Evolutionary conservation across 2,329 filamentous ascomycete species (phyloP).

Genomic region (Beauveria scarabaeidicola): DNA sequence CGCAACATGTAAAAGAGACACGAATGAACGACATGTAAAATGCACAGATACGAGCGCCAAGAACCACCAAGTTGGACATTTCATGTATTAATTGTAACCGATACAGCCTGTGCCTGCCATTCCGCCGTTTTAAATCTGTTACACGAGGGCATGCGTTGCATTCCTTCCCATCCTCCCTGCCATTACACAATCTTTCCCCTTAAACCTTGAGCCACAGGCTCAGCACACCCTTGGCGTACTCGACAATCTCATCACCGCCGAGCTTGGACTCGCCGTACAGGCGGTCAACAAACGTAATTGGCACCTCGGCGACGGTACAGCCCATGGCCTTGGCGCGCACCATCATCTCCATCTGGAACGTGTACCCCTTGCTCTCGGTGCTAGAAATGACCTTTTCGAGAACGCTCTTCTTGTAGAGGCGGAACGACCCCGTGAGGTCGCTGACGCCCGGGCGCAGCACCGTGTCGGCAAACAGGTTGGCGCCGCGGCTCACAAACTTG

Average conservation of each 20-base stretch:
- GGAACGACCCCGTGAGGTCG: slow-evolving; percentile 89
- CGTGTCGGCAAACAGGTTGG: slow-evolving; percentile 93
- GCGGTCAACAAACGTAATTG: slow-evolving; percentile 92
- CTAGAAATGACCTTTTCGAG: slow-evolving; percentile 82
- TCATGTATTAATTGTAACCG: slow-evolving; percentile 2
- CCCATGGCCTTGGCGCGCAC: slow-evolving; percentile 95
- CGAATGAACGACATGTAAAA: background rate
- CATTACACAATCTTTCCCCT: background rate
- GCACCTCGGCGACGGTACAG: slow-evolving; percentile 86
- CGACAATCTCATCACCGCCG: slow-evolving; percentile 88
- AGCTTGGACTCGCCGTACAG: slow-evolving; percentile 94
- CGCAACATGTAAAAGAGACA: slow-evolving; percentile 42
- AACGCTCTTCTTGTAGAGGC: slow-evolving; percentile 86
- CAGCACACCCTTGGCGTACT: slow-evolving; percentile 84
- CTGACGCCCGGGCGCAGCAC: slow-evolving; percentile 88
- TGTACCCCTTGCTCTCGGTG: slow-evolving; percentile 95
- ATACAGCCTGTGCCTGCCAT: background rate
- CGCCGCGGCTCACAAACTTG: slow-evolving; percentile 75
- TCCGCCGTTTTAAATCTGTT: background rate
- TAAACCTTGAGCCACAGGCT: slow-evolving; percentile 71
- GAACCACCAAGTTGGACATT: background rate
- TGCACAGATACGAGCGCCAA: background rate
- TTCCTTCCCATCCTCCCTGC: background rate
- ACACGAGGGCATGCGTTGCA: background rate
- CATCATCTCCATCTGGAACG: slow-evolving; percentile 99